Evolutionary conservation across 371 early-diverging fungal genomes (phyloP).

Genomic region (Lichtheimia hyalospora): DNA sequence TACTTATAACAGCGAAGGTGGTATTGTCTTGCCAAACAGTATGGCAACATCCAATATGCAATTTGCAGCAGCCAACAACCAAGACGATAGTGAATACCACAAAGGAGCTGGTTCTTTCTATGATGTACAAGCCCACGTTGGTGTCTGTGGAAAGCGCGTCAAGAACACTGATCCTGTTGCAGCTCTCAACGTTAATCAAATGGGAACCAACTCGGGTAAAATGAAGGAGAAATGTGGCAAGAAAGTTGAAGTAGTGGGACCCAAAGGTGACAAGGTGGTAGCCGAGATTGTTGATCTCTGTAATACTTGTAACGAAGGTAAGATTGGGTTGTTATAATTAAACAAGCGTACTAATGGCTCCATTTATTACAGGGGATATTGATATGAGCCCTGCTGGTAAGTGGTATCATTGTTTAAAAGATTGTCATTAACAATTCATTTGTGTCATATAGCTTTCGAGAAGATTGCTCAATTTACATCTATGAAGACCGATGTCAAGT

Average conservation of each 20-base stretch:
- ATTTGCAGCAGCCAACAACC: background rate
- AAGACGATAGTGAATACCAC: background rate
- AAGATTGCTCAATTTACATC: conserved; percentile 33
- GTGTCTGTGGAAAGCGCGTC: conserved; percentile 31
- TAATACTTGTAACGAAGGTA: conserved; percentile 27
- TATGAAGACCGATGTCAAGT: conserved; percentile 26
- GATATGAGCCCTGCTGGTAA: conserved; percentile 43
- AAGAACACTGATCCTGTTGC: conserved; percentile 34
- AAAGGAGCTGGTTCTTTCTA: conserved; percentile 33
- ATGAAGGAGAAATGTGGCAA: conserved; percentile 51
- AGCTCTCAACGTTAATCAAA: conserved; percentile 31
- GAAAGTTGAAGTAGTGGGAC: conserved; percentile 37
- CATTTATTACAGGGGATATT: conserved; percentile 12
- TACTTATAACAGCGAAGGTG: conserved; percentile 3
- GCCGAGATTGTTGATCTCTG: conserved; percentile 52
- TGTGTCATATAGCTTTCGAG: conserved; percentile 23
- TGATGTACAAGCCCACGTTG: conserved; percentile 32
- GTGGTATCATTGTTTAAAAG: background rate
- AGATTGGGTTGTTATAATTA: background rate
- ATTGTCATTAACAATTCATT: background rate
- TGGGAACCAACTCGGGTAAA: conserved; percentile 18
- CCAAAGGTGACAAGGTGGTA: conserved; percentile 33
- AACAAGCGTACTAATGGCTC: no score
- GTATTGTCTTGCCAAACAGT: conserved; percentile 8
- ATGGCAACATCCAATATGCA: background rate